phyloP scores from a whole-genome alignment of 805 yeast genomes.

The Cyberlindnera saturnus region DNA sequence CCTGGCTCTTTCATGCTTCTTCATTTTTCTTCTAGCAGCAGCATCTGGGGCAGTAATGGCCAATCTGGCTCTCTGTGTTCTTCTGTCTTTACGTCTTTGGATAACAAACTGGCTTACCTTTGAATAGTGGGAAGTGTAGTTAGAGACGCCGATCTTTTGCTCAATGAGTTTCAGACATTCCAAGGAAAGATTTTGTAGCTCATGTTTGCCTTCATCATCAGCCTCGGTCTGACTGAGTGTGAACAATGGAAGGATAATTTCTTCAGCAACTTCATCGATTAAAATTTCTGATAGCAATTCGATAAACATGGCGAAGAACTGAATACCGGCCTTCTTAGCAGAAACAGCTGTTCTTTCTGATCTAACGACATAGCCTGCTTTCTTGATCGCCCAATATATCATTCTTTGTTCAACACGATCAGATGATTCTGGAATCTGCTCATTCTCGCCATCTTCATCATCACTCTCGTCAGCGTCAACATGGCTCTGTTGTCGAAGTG shows the following conservation, averaged over 20 bases:
- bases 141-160: conserved; percentile 62
- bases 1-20: conserved; percentile 67
- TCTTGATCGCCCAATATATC: conserved; percentile 55
- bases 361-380: conserved; percentile 57
- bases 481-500: conserved; percentile 19
- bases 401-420: conserved; percentile 27
- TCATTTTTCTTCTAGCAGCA: conserved; percentile 72
- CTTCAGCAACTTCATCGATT: conserved; percentile 37
- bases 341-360: conserved; percentile 54
- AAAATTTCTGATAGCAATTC: conserved; percentile 42
- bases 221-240: conserved; percentile 40
- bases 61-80: conserved; percentile 65
- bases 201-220: conserved; percentile 41
- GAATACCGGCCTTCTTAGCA: conserved; percentile 63
- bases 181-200: conserved; percentile 44
- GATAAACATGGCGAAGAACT: conserved; percentile 58
- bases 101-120: conserved; percentile 56
- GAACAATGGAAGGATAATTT: conserved; percentile 49
- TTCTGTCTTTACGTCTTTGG: conserved; percentile 68
- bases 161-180: conserved; percentile 70
- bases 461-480: conserved; percentile 21
- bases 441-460: conserved; percentile 19
- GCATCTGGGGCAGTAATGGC: conserved; percentile 74
- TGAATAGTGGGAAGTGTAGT: conserved; percentile 55
- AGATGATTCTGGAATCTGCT: conserved; percentile 12